Percentiles rank a stretch among this genome's conserved stretches.
Conservation (phyloP, 2,329 filamentous ascomycete genomes). For the Incumbomyces lentus region DNA sequence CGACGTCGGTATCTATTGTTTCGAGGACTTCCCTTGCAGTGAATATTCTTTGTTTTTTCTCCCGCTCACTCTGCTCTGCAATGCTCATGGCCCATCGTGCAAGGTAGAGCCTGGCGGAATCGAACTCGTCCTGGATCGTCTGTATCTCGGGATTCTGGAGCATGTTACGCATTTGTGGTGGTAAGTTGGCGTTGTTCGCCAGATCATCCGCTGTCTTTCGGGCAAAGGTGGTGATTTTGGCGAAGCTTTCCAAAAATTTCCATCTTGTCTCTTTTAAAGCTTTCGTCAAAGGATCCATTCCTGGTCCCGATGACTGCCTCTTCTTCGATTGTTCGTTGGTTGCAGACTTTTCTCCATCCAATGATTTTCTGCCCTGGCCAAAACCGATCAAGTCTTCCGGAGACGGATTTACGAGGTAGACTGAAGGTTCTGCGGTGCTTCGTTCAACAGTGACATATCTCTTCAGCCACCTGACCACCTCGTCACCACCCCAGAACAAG, state of each 20-base stretch:
- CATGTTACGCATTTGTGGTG: constrained; percentile 74
- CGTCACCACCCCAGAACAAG: constrained; percentile 96
- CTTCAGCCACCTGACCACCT: constrained; percentile 82
- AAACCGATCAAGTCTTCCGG: constrained; percentile 78
- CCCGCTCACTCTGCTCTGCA: constrained; percentile 87
- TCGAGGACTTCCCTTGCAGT: constrained; percentile 86
- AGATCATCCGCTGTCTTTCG: constrained; percentile 83
- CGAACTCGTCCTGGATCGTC: constrained; percentile 91
- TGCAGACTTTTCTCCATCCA: constrained; percentile 27
- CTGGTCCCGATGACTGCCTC: constrained; percentile 43
- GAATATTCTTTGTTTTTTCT: constrained; percentile 79
- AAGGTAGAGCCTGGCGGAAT: constrained; percentile 87
- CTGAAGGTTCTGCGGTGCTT: constrained; percentile 75
- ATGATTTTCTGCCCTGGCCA: constrained; percentile 46
- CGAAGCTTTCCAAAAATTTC: constrained; percentile 94
- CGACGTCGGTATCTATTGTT: constrained; percentile 87
- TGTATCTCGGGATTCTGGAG: constrained; percentile 90
- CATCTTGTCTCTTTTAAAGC: constrained; percentile 89
- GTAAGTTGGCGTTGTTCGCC: constrained; percentile 80
- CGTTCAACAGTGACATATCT: constrained; percentile 74
- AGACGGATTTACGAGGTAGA: constrained; percentile 81
- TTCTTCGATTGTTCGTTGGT: constrained; percentile 21
- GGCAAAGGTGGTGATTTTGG: constrained; percentile 94
- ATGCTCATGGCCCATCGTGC: constrained; percentile 98
- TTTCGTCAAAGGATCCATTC: constrained; percentile 86